Evolutionary conservation across 352 stramenopile genomes (phyloP).

Genomic region (Pythium oligandrum): DNA sequence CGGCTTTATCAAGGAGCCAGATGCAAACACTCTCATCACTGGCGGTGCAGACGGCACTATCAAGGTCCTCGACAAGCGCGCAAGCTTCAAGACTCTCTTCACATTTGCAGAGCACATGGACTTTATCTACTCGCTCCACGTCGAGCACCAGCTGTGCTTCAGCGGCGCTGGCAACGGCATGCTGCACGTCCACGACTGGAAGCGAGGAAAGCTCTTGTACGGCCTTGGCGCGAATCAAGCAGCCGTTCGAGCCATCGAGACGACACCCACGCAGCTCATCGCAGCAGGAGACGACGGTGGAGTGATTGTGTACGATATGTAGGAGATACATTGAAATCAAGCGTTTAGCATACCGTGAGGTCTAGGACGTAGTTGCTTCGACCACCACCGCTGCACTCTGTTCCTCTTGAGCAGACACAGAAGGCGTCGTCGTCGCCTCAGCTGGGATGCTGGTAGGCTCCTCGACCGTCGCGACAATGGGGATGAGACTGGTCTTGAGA

Average conservation of each 20-base stretch:
- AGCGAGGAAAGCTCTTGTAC: constrained; percentile 61
- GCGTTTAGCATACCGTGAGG: neutral
- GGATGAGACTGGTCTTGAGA: constrained; percentile 14
- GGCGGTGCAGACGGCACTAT: constrained; percentile 73
- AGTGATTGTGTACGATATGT: constrained; percentile 75
- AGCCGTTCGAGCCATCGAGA: constrained; percentile 63
- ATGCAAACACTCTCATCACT: constrained; percentile 53
- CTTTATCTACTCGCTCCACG: constrained; percentile 83
- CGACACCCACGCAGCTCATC: constrained; percentile 44
- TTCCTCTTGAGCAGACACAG: neutral
- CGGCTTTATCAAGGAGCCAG: constrained; percentile 54
- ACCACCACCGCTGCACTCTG: neutral
- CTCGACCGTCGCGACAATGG: constrained; percentile 9
- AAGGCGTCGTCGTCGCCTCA: too few relatives aligned
- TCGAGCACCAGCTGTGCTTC: constrained; percentile 67
- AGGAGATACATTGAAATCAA: constrained; percentile 2
- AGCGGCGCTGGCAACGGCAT: constrained; percentile 81
- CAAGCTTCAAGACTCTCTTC: constrained; percentile 35
- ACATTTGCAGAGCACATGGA: constrained; percentile 76
- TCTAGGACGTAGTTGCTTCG: too few relatives aligned
- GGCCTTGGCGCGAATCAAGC: constrained; percentile 82
- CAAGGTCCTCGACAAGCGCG: constrained; percentile 71
- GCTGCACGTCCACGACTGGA: constrained; percentile 81
- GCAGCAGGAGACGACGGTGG: constrained; percentile 80
- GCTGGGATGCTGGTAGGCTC: too few relatives aligned